Percentiles rank a stretch among this genome's conserved stretches.
Evolutionary conservation across 2,329 filamentous ascomycete species (phyloP).

Genomic region (Apiospora rasikravindrae): DNA sequence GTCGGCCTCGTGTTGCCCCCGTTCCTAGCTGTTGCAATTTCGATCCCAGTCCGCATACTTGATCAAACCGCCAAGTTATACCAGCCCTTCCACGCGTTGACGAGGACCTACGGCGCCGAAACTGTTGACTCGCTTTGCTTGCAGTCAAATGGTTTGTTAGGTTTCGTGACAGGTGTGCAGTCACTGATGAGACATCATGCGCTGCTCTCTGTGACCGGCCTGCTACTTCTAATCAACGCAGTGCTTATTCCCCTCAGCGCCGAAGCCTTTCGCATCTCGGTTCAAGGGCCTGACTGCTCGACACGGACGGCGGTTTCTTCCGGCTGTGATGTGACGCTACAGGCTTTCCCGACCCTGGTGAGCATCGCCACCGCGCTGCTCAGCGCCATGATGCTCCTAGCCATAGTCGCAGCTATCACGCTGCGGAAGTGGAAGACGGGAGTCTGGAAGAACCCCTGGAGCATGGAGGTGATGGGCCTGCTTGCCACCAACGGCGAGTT

Average conservation of each 20-base stretch:
- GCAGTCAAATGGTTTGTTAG: constrained; percentile 45
- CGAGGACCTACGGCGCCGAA: constrained; percentile 40
- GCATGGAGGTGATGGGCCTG: constrained; percentile 41
- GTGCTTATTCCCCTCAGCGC: constrained; percentile 46
- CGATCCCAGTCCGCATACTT: constrained; percentile 44
- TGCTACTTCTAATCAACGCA: constrained; percentile 41
- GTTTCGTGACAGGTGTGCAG: constrained; percentile 42
- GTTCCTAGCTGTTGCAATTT: constrained; percentile 40
- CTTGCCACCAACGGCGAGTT: constrained; percentile 40
- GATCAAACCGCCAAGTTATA: constrained; percentile 44
- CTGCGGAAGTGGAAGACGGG: constrained; percentile 45
- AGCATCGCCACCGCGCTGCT: constrained; percentile 41
- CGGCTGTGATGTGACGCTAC: constrained; percentile 41
- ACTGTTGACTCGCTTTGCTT: constrained; percentile 50
- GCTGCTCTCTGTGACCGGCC: constrained; percentile 44
- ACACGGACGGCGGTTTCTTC: neutral
- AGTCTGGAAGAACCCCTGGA: constrained; percentile 48
- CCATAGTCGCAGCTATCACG: constrained; percentile 34
- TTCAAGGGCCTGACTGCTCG: constrained; percentile 42
- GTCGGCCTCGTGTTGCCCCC: constrained; percentile 44
- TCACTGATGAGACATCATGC: constrained; percentile 42
- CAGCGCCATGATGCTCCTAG: constrained; percentile 37
- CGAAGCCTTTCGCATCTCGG: constrained; percentile 45
- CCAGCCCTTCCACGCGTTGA: constrained; percentile 49
- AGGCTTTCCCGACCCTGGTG: constrained; percentile 39